These are phyloP conservation scores for Spergularia bocconei DNA, from an alignment of 148 eudicot species.

Conservation along the genomic window DNA sequence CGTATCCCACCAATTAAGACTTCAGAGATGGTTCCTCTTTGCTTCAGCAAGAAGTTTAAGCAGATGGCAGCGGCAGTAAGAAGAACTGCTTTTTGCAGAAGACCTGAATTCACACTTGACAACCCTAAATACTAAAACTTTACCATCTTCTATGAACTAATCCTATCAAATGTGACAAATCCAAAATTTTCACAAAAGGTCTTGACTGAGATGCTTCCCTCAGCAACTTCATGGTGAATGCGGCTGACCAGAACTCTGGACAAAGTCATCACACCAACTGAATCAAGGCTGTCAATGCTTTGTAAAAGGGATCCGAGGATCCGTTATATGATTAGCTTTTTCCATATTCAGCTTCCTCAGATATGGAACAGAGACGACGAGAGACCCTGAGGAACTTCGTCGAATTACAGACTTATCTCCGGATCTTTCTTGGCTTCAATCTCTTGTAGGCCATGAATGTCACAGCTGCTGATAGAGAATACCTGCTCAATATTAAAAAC, in stretches of 20 bases:
- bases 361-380: background rate
- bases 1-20: too few species aligned
- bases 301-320: background rate
- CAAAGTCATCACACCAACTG: background rate
- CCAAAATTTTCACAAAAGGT: background rate
- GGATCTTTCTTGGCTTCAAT: constrained; percentile 43
- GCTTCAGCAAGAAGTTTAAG: too few species aligned
- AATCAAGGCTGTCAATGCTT: background rate
- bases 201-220: background rate
- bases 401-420: constrained; percentile 31
- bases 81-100: too few species aligned
- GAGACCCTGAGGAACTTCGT: background rate
- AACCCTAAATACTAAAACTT: background rate
- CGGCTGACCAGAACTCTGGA: background rate
- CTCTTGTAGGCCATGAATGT: constrained; percentile 86
- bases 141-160: background rate
- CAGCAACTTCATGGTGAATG: background rate
- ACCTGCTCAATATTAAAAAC: constrained; percentile 43
- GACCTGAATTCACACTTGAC: background rate
- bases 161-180: background rate
- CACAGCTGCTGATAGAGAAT: constrained; percentile 81
- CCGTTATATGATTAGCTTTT: background rate
- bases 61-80: too few species aligned
- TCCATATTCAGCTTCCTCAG: background rate
- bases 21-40: too few species aligned